phyloP scores from a whole-genome alignment of 768 basidiomycete species.

The Pisolithus microcarpus region DNA sequence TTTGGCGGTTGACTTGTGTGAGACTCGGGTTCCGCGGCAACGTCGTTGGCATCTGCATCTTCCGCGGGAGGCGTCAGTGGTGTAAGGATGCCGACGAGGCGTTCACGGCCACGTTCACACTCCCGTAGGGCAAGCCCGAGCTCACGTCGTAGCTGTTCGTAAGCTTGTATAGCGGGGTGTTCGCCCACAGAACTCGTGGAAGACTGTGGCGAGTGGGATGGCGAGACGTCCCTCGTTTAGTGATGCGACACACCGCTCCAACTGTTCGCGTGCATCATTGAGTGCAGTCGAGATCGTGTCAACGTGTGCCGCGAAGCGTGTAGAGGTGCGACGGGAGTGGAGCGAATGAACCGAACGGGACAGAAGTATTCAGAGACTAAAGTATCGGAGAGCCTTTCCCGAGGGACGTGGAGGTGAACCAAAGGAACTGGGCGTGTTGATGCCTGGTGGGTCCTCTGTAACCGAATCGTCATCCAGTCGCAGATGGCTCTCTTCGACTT shows the following conservation, averaged over 20 bases:
- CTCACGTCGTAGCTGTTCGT: slow-evolving; percentile 69
- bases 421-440: slow-evolving; percentile 11
- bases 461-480: slow-evolving; percentile 44
- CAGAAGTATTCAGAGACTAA: not conserved
- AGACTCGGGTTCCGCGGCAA: not conserved
- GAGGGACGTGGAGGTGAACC: slow-evolving; percentile 12
- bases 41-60: slow-evolving; percentile 29
- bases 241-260: slow-evolving; percentile 54
- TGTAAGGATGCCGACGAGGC: slow-evolving; percentile 50
- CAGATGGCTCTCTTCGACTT: slow-evolving; percentile 46
- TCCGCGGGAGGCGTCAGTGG: slow-evolving; percentile 35
- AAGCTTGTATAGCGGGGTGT: slow-evolving; percentile 55
- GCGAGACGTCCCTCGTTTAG: slow-evolving; percentile 39
- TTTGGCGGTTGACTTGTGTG: not conserved
- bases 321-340: slow-evolving; percentile 64
- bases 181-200: slow-evolving; percentile 17
- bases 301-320: slow-evolving; percentile 67
- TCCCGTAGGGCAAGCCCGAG: slow-evolving; percentile 73
- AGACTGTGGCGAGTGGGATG: slow-evolving; percentile 16
- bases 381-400: slow-evolving; percentile 9
- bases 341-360: slow-evolving; percentile 46
- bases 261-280: slow-evolving; percentile 61
- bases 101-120: slow-evolving; percentile 72
- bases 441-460: slow-evolving; percentile 8
- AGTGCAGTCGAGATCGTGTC: slow-evolving; percentile 62